Evolutionary conservation across 805 yeast genomes (phyloP), one percentile per base, ranked within the genome.

Genomic region (Candida piceae): DNA sequence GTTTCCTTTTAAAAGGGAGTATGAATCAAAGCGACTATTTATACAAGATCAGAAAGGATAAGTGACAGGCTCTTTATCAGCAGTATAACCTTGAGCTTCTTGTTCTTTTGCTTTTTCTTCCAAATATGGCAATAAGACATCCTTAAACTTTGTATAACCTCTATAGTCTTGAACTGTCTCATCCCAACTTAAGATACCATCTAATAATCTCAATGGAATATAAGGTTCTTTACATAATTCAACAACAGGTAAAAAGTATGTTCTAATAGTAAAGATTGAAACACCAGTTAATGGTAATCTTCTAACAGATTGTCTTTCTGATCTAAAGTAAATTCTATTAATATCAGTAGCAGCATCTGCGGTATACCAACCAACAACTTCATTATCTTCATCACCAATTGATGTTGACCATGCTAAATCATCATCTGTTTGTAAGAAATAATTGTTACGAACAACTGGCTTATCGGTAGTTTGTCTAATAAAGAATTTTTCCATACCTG

Each of bases 401-500:
- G 83, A 73, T 5, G 53, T 38, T 1, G 84, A 78, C 86, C 86
- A 79, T 19, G 76, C 81, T 39, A 79, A 57, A 39, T 74, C 68
- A 36, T 69, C 70, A 51, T 79, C 85, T 9, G 79, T 75, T 55
- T 79, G 86, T 27, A 79, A 55, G 49, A 80, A 80, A 53, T 79
- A 79, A 52, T 76, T 76, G 58, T 80, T 79, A 38, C 86, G 63
- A 10, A 73, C 80, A n/a, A 79, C 80, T 1, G 84, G 80, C 41
- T 72, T 70, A 50, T 78, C 84, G 34, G 71, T 68, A 7, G 76
- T 64, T 40, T 74, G 61, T 41, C 84, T 62, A 23, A 65, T 58
- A 52, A 80, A 80, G 55, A 79, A 79, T 48, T 76, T 75, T 44
- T 78, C 80, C 86, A 80, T 80, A 4, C 83, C 80, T 23, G 60